phyloP scores from a whole-genome alignment of 768 basidiomycete species.

The Hygrophorus pudorinus region DNA sequence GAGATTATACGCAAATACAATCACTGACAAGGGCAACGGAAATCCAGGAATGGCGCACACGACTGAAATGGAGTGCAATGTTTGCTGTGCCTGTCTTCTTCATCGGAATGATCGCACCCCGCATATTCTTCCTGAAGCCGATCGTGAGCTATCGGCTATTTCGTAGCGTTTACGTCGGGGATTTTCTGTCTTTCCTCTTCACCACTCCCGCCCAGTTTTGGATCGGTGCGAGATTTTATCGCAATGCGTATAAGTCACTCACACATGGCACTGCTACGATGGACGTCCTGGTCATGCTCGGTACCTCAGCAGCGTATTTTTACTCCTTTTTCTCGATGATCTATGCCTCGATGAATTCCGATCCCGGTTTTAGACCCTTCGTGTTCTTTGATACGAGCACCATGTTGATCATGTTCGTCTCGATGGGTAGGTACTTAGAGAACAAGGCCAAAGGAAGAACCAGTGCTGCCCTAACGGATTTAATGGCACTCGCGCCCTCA shows the following conservation, averaged over 20 bases:
- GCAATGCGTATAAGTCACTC: constrained; percentile 82
- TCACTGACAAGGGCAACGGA: constrained; percentile 87
- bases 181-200: constrained; percentile 62
- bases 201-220: constrained; percentile 92
- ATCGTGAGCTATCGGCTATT: constrained; percentile 43
- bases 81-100: constrained; percentile 96
- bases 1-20: constrained; percentile 74
- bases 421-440: constrained; percentile 90
- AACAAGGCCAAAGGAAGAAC: constrained; percentile 97
- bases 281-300: constrained; percentile 95
- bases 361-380: constrained; percentile 66
- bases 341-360: constrained; percentile 50
- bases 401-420: constrained; percentile 97
- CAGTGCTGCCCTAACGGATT: constrained; percentile 89
- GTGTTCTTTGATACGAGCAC: constrained; percentile 98
- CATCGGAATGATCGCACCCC: constrained; percentile 75
- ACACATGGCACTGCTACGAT: constrained; percentile 89
- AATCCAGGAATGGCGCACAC: constrained; percentile 78
- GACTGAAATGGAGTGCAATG: constrained; percentile 60
- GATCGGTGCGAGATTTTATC: constrained; percentile 82
- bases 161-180: constrained; percentile 70
- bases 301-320: constrained; percentile 87
- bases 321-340: constrained; percentile 76
- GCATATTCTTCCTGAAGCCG: constrained; percentile 47
- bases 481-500: constrained; percentile 90